These are phyloP conservation scores for Metschnikowia reukaufii DNA, from an alignment of 805 yeast species.

Conservation along the genomic window DNA sequence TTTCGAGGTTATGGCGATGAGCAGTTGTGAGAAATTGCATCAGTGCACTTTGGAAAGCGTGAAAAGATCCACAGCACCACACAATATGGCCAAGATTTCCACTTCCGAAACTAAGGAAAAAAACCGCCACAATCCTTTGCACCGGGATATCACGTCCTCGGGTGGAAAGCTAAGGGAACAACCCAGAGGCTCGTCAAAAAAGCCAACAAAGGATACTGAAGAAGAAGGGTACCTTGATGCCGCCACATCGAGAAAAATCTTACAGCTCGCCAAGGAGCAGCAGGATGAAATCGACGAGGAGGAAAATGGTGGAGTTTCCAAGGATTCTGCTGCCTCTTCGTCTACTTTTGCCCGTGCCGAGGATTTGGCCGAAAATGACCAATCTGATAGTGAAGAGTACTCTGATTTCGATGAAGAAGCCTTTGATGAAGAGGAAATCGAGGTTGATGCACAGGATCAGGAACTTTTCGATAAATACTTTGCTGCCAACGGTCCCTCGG, in stretches of 20 bases:
- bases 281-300: conserved; percentile 78
- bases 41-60: neutral
- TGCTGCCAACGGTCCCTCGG: conserved; percentile 38
- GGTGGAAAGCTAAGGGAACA: conserved; percentile 64
- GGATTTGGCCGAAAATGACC: conserved; percentile 34
- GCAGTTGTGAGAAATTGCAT: neutral
- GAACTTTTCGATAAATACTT: conserved; percentile 80
- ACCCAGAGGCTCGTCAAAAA: conserved; percentile 30
- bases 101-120: conserved; percentile 51
- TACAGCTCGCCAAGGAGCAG: conserved; percentile 88
- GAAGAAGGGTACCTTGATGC: conserved; percentile 77
- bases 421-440: conserved; percentile 58
- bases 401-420: conserved; percentile 50
- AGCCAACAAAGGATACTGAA: conserved; percentile 39
- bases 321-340: neutral
- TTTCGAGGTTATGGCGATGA: conserved; percentile 1
- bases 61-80: conserved; percentile 5
- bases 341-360: conserved; percentile 23
- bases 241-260: conserved; percentile 74
- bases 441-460: conserved; percentile 77
- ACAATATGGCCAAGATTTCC: conserved; percentile 63
- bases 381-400: conserved; percentile 51
- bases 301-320: conserved; percentile 47
- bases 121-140: conserved; percentile 78
- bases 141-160: conserved; percentile 72